These are phyloP conservation scores for Paralagenidium karlingii DNA, from an alignment of 352 stramenopile genomes.

Conservation along the genomic window DNA sequence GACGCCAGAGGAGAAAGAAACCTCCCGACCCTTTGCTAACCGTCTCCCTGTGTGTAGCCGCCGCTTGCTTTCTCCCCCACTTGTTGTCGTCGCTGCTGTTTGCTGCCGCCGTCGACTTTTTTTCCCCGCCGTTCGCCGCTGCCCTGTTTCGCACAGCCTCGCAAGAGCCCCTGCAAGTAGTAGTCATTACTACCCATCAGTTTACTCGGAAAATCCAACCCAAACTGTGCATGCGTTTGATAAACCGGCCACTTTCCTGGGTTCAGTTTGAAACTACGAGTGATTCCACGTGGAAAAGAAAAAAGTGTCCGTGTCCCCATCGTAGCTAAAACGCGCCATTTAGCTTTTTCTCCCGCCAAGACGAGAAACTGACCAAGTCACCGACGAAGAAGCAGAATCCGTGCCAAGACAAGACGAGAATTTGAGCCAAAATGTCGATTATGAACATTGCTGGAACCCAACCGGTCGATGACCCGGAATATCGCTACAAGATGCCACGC, in stretches of 20 bases:
- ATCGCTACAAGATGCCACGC: constrained; percentile 99
- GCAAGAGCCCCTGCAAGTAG: constrained; percentile 11
- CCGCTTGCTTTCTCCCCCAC: too few species aligned
- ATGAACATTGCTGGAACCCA: constrained; percentile 88
- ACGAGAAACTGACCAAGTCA: too few species aligned
- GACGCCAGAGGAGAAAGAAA: not conserved
- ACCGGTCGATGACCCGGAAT: constrained; percentile 88
- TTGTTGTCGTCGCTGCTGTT: too few species aligned
- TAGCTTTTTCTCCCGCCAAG: too few species aligned
- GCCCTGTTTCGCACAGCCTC: not conserved
- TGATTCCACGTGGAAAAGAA: constrained; percentile 66
- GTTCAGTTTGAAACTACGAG: constrained; percentile 60
- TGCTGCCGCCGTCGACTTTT: too few species aligned
- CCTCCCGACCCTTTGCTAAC: too few species aligned
- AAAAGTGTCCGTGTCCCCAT: constrained; percentile 23
- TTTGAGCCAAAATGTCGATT: constrained; percentile 45
- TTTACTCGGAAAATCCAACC: constrained; percentile 30
- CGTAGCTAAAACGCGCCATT: too few species aligned
- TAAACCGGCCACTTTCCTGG: constrained; percentile 40
- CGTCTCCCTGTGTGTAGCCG: too few species aligned
- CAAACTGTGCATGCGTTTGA: constrained; percentile 81
- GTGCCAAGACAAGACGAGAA: constrained; percentile 22
- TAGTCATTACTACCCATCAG: constrained; percentile 48
- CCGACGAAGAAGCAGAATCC: constrained; percentile 12
- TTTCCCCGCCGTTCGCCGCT: not conserved